These are phyloP conservation scores for Crepidotus variabilis DNA, from an alignment of 768 basidiomycete genomes.

Conservation along the genomic window DNA sequence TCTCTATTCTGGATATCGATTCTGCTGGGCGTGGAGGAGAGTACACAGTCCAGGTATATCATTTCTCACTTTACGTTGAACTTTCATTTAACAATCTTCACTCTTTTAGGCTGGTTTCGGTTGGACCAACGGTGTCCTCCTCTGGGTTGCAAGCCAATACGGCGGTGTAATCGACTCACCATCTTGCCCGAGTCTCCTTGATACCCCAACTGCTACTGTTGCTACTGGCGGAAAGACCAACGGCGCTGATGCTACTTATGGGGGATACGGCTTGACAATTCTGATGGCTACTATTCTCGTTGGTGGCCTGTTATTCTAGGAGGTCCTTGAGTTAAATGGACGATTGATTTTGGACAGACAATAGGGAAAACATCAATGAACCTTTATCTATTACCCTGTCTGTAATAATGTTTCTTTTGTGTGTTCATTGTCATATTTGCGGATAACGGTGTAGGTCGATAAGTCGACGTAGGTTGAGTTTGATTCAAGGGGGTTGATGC, in stretches of 20 bases:
- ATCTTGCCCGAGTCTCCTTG: constrained; percentile 49
- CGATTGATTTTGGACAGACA: too few relatives aligned
- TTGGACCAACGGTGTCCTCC: constrained; percentile 82
- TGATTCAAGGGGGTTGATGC: too few relatives aligned
- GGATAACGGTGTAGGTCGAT: too few relatives aligned
- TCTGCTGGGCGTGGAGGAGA: constrained; percentile 80
- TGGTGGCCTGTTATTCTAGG: not conserved
- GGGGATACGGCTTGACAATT: not conserved
- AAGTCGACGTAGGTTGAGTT: too few relatives aligned
- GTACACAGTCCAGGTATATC: constrained; percentile 75
- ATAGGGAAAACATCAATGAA: too few relatives aligned
- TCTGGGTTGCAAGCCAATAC: constrained; percentile 72
- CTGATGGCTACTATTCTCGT: not conserved
- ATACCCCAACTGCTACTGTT: constrained; percentile 12
- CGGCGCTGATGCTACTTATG: not conserved
- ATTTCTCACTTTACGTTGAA: constrained; percentile 4
- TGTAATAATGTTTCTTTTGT: too few relatives aligned
- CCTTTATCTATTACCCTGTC: too few relatives aligned
- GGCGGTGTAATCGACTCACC: constrained; percentile 59
- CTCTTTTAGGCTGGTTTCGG: constrained; percentile 65
- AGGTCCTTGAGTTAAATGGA: too few relatives aligned
- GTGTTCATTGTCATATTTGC: too few relatives aligned
- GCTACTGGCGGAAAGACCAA: not conserved
- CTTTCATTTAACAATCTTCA: not conserved
- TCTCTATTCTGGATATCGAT: constrained; percentile 74